Evolutionary conservation across 2,329 filamentous ascomycete genomes (phyloP).

Genomic region (Didymellaceae sp.): DNA sequence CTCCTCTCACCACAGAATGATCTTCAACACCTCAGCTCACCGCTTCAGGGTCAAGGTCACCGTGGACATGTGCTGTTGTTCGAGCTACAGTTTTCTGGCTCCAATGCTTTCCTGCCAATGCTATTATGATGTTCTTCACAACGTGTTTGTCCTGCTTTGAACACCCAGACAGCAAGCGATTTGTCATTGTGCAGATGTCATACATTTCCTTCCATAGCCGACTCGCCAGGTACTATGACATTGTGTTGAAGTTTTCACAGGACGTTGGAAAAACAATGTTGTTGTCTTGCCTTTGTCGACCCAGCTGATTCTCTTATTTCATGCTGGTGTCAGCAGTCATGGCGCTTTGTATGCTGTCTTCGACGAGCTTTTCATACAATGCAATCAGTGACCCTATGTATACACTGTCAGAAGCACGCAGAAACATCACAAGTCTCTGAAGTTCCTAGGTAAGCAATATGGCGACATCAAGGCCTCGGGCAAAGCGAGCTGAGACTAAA

Average conservation of each 20-base stretch:
- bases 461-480: neutral
- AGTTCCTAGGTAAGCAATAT: neutral
- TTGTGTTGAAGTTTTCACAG: neutral
- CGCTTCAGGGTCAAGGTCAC: too few relatives aligned
- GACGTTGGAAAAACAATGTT: neutral
- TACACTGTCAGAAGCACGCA: neutral
- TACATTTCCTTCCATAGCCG: neutral
- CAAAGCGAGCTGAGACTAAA: neutral
- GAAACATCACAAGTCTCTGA: neutral
- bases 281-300: constrained; percentile 7
- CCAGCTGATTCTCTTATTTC: neutral
- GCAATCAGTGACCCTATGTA: neutral
- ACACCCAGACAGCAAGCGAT: too few relatives aligned
- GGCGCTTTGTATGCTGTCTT: neutral
- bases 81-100: too few relatives aligned
- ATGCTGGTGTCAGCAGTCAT: neutral
- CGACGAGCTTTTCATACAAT: neutral
- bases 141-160: too few relatives aligned
- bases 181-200: neutral
- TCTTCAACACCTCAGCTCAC: too few relatives aligned
- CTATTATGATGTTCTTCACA: too few relatives aligned
- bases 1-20: too few relatives aligned
- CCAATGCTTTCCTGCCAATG: too few relatives aligned
- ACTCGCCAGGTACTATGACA: neutral
- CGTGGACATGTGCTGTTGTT: too few relatives aligned